These are phyloP conservation scores for Aureobasidium musti DNA, from an alignment of 2,329 filamentous ascomycete species.

Conservation along the genomic window DNA sequence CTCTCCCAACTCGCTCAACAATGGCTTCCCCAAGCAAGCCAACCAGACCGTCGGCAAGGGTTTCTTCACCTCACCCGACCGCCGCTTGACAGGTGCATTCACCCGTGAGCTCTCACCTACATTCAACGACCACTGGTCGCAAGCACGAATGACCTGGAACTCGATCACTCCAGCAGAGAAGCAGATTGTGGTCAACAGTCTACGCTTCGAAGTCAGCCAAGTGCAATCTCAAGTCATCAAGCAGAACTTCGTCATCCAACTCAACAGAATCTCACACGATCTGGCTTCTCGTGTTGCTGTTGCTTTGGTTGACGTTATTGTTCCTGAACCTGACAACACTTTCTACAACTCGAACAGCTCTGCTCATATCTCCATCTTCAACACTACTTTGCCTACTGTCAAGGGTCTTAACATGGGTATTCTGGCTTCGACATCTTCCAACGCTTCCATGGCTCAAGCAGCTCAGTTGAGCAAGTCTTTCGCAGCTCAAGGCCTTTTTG, in stretches of 20 bases:
- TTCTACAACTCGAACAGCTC: slow-evolving; percentile 73
- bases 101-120: slow-evolving; percentile 57
- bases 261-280: slow-evolving; percentile 68
- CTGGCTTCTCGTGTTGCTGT: slow-evolving; percentile 72
- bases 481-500: slow-evolving; percentile 54
- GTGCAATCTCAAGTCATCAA: slow-evolving; percentile 75
- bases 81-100: slow-evolving; percentile 17
- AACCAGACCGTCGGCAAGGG: slow-evolving; percentile 59
- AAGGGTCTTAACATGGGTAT: slow-evolving; percentile 66
- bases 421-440: slow-evolving; percentile 52
- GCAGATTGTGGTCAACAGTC: slow-evolving; percentile 58
- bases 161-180: slow-evolving; percentile 67
- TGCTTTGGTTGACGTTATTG: slow-evolving; percentile 62
- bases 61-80: slow-evolving; percentile 29
- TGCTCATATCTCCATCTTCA: slow-evolving; percentile 61
- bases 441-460: slow-evolving; percentile 54
- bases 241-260: slow-evolving; percentile 63
- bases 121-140: slow-evolving; percentile 72
- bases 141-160: slow-evolving; percentile 78
- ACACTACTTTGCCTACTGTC: slow-evolving; percentile 59
- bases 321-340: slow-evolving; percentile 60
- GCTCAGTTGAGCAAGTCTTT: slow-evolving; percentile 54
- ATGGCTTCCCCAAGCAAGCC: slow-evolving; percentile 69
- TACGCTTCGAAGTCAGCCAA: slow-evolving; percentile 72
- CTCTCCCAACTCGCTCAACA: slow-evolving; percentile 69